phyloP scores from a whole-genome alignment of 495 filamentous ascomycete species.

The Penicillium salamii region DNA sequence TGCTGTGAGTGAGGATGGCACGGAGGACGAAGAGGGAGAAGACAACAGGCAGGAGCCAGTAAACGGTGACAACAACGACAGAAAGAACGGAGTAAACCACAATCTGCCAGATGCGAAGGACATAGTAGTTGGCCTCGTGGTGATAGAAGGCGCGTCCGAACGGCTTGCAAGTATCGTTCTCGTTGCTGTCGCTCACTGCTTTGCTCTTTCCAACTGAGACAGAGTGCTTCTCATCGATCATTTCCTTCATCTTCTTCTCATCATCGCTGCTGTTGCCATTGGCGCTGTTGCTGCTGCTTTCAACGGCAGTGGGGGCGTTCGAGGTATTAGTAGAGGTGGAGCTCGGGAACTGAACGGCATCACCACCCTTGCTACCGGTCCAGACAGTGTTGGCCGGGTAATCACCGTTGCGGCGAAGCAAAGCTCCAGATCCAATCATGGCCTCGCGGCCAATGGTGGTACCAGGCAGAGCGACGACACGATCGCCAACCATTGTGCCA shows the following conservation, averaged over 20 bases:
- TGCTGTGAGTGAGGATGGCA: conserved; percentile 10
- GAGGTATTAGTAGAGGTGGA: conserved; percentile 12
- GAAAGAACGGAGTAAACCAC: conserved; percentile 37
- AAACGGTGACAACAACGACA: conserved; percentile 30
- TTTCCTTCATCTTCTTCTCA: conserved; percentile 6
- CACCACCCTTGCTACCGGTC: conserved; percentile 41
- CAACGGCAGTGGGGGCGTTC: conserved; percentile 7
- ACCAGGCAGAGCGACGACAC: conserved; percentile 40
- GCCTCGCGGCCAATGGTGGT: conserved; percentile 32
- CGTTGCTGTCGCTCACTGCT: not conserved
- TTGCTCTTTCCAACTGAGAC: conserved; percentile 1
- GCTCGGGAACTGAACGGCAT: conserved; percentile 36
- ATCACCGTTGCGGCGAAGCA: conserved; percentile 34
- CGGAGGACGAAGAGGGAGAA: conserved; percentile 22
- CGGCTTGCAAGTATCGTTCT: conserved; percentile 19
- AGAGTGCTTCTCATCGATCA: conserved; percentile 8
- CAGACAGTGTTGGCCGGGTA: conserved; percentile 39
- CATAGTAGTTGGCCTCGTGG: conserved; percentile 35
- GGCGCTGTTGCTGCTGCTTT: conserved; percentile 8
- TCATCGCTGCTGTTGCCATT: conserved; percentile 5
- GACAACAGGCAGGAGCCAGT: conserved; percentile 37
- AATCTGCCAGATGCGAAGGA: conserved; percentile 35
- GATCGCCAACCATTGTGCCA: conserved; percentile 46
- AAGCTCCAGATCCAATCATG: conserved; percentile 43
- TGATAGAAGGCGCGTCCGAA: conserved; percentile 48